These are phyloP conservation scores for Protea cynaroides DNA, from an alignment of 164 flowering plant species.

Conservation along the genomic window DNA sequence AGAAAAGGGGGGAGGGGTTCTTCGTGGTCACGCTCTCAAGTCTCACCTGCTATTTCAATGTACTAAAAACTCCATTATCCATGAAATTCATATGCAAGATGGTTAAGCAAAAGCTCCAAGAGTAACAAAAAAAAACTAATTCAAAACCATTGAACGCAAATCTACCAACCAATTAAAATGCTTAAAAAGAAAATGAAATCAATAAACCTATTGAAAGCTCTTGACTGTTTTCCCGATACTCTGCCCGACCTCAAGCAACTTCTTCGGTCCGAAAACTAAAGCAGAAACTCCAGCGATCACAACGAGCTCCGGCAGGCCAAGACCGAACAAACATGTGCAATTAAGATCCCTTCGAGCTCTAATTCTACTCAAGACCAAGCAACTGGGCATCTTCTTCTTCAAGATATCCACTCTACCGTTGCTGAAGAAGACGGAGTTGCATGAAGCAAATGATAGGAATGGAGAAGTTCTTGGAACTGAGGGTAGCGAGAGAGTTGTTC, in stretches of 20 bases:
- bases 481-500: constrained; percentile 16
- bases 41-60: too few species aligned
- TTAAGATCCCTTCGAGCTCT: constrained; percentile 36
- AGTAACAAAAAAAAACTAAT: not conserved
- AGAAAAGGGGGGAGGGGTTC: too few species aligned
- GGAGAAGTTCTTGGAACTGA: constrained; percentile 16
- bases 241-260: constrained; percentile 78
- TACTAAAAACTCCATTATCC: not conserved
- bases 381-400: constrained; percentile 15
- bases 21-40: too few species aligned
- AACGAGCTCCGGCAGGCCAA: constrained; percentile 89
- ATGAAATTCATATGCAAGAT: not conserved
- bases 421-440: constrained; percentile 38
- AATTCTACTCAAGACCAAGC: constrained; percentile 18
- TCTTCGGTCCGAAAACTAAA: constrained; percentile 87
- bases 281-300: constrained; percentile 92
- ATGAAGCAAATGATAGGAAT: constrained; percentile 32
- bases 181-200: not conserved
- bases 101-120: not conserved
- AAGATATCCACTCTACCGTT: constrained; percentile 5
- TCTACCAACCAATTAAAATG: not conserved
- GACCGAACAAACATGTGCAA: constrained; percentile 69
- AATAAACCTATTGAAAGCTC: constrained; percentile 85
- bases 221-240: constrained; percentile 88
- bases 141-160: not conserved